phyloP scores from a whole-genome alignment of 1,284 basidiomycete genomes.

The Ustilago bromivora region DNA sequence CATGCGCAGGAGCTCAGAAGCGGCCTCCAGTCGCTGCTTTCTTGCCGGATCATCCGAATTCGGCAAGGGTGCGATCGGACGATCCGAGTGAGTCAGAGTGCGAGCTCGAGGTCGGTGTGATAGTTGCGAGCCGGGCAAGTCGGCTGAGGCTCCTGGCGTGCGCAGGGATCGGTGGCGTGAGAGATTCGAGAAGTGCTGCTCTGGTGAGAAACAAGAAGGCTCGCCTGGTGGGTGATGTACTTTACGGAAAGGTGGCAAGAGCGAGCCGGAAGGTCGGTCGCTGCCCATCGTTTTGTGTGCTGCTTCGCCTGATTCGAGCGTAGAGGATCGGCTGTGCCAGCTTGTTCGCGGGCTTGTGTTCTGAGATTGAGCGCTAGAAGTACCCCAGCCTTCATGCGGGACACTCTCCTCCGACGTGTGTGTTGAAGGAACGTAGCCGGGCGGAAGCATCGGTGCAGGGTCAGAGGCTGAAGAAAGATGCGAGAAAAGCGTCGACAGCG shows the following conservation, averaged over 20 bases:
- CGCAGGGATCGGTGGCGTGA: slow-evolving; percentile 46
- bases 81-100: slow-evolving; percentile 48
- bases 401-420: slow-evolving; percentile 44
- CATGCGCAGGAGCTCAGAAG: slow-evolving; percentile 51
- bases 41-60: slow-evolving; percentile 46
- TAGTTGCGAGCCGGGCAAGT: slow-evolving; percentile 27
- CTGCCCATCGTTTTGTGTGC: slow-evolving; percentile 37
- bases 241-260: slow-evolving; percentile 42
- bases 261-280: slow-evolving; percentile 28
- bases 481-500: slow-evolving; percentile 47
- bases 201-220: slow-evolving; percentile 25
- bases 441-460: slow-evolving; percentile 46
- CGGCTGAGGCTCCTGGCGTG: slow-evolving; percentile 32
- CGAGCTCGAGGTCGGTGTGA: slow-evolving; percentile 47
- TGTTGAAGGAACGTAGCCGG: slow-evolving; percentile 30
- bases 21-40: slow-evolving; percentile 44
- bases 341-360: slow-evolving; percentile 50
- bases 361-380: slow-evolving; percentile 37
- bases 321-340: slow-evolving; percentile 59
- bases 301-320: slow-evolving; percentile 55
- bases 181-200: slow-evolving; percentile 30
- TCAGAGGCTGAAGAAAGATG: slow-evolving; percentile 51
- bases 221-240: slow-evolving; percentile 22
- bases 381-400: slow-evolving; percentile 41
- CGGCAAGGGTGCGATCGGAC: slow-evolving; percentile 54